These are phyloP conservation scores for Globisporangium radiosum DNA, from an alignment of 352 stramenopile genomes.

Conservation along the genomic window DNA sequence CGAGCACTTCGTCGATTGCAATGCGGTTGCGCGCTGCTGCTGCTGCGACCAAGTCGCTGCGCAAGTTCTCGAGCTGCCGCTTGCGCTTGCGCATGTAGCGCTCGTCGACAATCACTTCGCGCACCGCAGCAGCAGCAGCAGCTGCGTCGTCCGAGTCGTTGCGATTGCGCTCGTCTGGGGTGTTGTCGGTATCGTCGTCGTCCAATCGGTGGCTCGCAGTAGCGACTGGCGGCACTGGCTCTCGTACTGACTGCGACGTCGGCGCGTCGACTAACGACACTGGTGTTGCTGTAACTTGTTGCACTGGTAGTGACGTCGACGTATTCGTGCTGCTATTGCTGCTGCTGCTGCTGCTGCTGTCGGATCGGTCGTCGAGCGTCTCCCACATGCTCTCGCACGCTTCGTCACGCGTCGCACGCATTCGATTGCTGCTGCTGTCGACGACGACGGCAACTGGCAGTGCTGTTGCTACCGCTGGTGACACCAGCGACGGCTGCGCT, in stretches of 20 bases:
- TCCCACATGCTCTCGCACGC: constrained; percentile 79
- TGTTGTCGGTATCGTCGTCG: no score
- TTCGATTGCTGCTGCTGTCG: background rate
- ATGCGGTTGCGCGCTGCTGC: constrained; percentile 28
- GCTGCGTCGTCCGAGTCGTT: no score
- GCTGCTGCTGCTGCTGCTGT: background rate
- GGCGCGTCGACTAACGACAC: no score
- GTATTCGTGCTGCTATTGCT: background rate
- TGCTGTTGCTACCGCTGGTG: background rate
- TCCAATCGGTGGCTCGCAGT: no score
- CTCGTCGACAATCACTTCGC: constrained; percentile 62
- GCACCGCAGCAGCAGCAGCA: constrained; percentile 8
- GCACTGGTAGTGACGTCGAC: no score
- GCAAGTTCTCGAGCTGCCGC: constrained; percentile 69
- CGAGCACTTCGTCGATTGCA: constrained; percentile 55
- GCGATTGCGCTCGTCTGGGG: no score
- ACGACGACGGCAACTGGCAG: background rate
- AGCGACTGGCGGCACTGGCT: no score
- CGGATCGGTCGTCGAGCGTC: constrained; percentile 29
- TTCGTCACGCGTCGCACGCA: constrained; percentile 57
- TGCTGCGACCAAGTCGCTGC: constrained; percentile 34
- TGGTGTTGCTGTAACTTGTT: no score
- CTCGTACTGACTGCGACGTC: no score
- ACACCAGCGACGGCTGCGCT: background rate
- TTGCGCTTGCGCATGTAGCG: constrained; percentile 72